These are phyloP conservation scores for Nepenthes mirabilis DNA, from an alignment of 148 eudicot species.

Conservation along the genomic window DNA sequence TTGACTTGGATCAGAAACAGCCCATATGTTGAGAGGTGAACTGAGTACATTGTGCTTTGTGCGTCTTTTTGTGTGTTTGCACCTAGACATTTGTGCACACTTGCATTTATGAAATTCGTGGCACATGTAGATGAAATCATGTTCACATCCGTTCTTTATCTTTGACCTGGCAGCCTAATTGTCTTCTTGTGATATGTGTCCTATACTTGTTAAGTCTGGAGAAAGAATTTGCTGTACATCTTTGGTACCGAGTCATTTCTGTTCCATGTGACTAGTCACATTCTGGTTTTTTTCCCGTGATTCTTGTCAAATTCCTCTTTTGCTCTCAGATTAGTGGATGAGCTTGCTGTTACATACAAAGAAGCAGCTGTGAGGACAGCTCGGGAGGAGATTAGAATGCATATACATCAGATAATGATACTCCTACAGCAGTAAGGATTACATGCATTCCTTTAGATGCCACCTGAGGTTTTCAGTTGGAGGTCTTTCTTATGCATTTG, in stretches of 20 bases:
- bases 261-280: background rate
- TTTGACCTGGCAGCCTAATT: no score
- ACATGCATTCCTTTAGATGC: background rate
- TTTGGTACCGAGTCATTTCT: background rate
- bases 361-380: conserved; percentile 55
- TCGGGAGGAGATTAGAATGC: conserved; percentile 67
- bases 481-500: conserved; percentile 1
- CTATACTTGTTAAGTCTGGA: background rate
- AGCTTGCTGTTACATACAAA: conserved; percentile 57
- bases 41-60: no score
- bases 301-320: background rate
- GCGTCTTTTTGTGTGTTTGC: no score
- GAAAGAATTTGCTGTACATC: background rate
- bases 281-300: background rate
- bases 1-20: conserved; percentile 91
- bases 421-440: conserved; percentile 66
- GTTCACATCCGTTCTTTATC: no score
- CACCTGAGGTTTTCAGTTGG: background rate
- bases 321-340: conserved; percentile 65
- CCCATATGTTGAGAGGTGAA: conserved; percentile 30
- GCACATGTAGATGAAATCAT: no score
- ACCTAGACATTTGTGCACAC: no score
- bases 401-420: conserved; percentile 33
- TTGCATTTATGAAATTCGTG: no score
- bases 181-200: background rate